Percentiles rank a stretch among this genome's conserved stretches.
Evolutionary conservation across 2,329 filamentous ascomycete genomes (phyloP).

Genomic region (Cercospora beticola): DNA sequence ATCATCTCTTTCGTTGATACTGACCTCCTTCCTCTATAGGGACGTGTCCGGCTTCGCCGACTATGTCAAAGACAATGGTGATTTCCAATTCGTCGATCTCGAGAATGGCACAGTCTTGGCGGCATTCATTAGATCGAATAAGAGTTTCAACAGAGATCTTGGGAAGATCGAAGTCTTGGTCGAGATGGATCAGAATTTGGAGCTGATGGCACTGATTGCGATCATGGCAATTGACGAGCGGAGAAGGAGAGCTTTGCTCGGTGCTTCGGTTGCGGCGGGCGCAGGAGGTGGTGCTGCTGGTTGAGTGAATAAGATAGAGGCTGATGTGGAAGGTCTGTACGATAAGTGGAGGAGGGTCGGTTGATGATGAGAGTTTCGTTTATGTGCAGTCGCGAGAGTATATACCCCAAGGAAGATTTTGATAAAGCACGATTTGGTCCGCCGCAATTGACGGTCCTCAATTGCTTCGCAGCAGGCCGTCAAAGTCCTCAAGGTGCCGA

Average conservation of each 20-base stretch:
- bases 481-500: too few species aligned
- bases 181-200: constrained; percentile 14
- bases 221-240: constrained; percentile 17
- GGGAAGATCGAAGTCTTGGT: constrained; percentile 12
- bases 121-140: constrained; percentile 10
- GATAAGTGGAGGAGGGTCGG: not conserved
- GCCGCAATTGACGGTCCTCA: too few species aligned
- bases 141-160: not conserved
- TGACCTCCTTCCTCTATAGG: not conserved
- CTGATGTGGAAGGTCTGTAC: not conserved
- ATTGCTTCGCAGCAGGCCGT: too few species aligned
- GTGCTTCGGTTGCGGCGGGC: not conserved
- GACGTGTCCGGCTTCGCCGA: constrained; percentile 5
- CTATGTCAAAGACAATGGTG: not conserved
- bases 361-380: not conserved
- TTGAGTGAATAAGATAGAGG: not conserved
- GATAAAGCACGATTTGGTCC: not conserved
- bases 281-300: not conserved
- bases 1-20: not conserved
- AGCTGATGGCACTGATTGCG: constrained; percentile 15
- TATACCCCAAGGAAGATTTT: not conserved
- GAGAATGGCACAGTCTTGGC: not conserved
- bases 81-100: constrained; percentile 13
- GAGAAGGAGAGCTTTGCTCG: constrained; percentile 7
- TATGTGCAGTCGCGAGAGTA: not conserved